phyloP scores from a whole-genome alignment of 306 rosid species.

The cucumber (Cucumis sativus) region Cucumber_9930_V3 NC_026660.2:10034501-10035000 shows the following conservation, averaged over 20 bases:
- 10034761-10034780: not conserved
- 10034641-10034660: not conserved
- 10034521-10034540: not conserved
- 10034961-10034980: conserved; percentile 55
- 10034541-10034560: not conserved
- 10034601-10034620: not conserved
- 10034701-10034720: not conserved
- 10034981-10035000: conserved; percentile 90
- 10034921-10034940: not conserved
- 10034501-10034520: not conserved
- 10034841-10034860: not conserved
- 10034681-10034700: not conserved
- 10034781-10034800: not conserved
- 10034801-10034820: not conserved
- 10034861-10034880: not conserved
- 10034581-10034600: not conserved
- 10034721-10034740: not conserved
- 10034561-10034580: not conserved
- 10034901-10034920: not conserved
- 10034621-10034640: not conserved
- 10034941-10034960: not conserved
- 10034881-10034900: not conserved
- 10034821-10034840: not conserved
- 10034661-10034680: not conserved
- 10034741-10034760: not conserved